Evolutionary conservation across 805 yeast genomes (phyloP).

Genomic region (Candida hispaniensis): DNA sequence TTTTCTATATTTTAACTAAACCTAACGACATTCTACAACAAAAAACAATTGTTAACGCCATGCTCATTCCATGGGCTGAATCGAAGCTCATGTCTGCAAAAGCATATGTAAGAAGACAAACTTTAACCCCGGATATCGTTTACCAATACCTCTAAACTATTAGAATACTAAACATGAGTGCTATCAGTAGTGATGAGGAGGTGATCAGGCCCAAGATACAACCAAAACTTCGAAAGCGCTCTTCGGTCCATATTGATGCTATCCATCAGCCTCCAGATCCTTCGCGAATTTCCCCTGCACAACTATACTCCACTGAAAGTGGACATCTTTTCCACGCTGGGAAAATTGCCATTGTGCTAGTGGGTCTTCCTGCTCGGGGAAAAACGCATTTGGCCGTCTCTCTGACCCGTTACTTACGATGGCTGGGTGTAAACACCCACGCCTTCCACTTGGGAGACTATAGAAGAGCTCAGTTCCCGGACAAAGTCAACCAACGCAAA

Average conservation of each 20-base stretch:
- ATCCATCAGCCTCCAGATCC: conserved; percentile 57
- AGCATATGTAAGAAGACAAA: no score
- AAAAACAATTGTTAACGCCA: no score
- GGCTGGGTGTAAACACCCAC: conserved; percentile 93
- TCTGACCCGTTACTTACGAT: conserved; percentile 79
- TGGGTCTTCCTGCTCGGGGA: conserved; percentile 93
- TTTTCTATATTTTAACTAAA: no score
- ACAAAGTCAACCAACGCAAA: conserved; percentile 30
- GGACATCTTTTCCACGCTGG: conserved; percentile 96
- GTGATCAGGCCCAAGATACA: conserved; percentile 9
- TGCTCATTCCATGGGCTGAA: no score
- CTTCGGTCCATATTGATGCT: conserved; percentile 36
- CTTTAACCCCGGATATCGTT: no score
- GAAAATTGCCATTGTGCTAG: conserved; percentile 73
- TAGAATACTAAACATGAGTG: conserved; percentile 8
- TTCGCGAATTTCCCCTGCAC: conserved; percentile 77
- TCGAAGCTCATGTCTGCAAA: no score
- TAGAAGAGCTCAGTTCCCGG: conserved; percentile 38
- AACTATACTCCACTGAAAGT: conserved; percentile 80
- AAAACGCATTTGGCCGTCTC: conserved; percentile 89
- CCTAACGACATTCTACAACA: no score
- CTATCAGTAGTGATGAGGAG: conserved; percentile 15
- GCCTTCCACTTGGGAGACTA: conserved; percentile 89
- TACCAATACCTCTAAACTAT: no score
- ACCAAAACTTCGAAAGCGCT: conserved; percentile 9